Evolutionary conservation across 768 basidiomycete genomes (phyloP).

Genomic region (Mycena latifolia): DNA sequence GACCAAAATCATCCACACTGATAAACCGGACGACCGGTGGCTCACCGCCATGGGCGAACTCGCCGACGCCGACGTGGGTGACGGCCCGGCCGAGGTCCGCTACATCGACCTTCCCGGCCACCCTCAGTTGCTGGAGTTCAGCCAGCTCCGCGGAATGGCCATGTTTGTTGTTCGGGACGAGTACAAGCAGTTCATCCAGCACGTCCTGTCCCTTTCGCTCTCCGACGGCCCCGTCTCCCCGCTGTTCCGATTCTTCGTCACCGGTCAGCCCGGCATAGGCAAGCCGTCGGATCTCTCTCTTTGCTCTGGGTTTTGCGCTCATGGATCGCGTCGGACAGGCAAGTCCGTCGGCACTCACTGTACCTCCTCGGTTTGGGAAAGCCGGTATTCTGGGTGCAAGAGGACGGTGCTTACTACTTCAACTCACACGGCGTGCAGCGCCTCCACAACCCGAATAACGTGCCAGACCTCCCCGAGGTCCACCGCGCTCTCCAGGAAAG

Average conservation of each 20-base stretch:
- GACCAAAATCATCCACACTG: slow-evolving; percentile 1
- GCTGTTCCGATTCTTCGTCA: neutral
- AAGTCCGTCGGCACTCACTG: slow-evolving; percentile 8
- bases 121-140: neutral
- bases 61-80: slow-evolving; percentile 6
- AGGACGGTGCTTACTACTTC: slow-evolving; percentile 5
- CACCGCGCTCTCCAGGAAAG: slow-evolving; percentile 2
- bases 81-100: slow-evolving; percentile 3
- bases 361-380: slow-evolving; percentile 22
- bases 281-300: slow-evolving; percentile 3
- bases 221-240: neutral
- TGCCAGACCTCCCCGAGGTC: neutral
- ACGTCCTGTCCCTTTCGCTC: neutral
- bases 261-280: slow-evolving; percentile 19
- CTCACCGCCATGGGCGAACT: neutral
- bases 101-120: slow-evolving; percentile 7
- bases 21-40: neutral
- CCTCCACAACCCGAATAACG: neutral
- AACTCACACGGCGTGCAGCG: slow-evolving; percentile 14
- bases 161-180: slow-evolving; percentile 5
- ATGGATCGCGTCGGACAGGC: slow-evolving; percentile 8
- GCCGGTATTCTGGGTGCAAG: slow-evolving; percentile 14
- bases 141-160: neutral
- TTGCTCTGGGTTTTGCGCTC: neutral
- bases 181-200: slow-evolving; percentile 4